phyloP scores from a whole-genome alignment of 768 basidiomycete genomes.

The Phanerodontia chrysosporium region DNA sequence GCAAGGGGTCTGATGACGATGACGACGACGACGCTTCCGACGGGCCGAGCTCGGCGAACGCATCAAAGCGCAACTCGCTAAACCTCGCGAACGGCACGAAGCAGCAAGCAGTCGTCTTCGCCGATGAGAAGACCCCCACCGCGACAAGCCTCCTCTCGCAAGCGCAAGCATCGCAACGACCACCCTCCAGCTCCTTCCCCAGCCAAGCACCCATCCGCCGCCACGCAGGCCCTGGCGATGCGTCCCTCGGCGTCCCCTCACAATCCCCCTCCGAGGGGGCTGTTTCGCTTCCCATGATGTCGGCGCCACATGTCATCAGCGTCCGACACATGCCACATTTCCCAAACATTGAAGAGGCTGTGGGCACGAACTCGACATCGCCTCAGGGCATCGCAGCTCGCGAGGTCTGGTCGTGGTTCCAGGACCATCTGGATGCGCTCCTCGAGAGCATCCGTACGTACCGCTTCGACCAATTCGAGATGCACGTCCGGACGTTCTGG shows the following conservation, averaged over 20 bases:
- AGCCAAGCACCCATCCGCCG: constrained; percentile 75
- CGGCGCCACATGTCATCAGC: constrained; percentile 50
- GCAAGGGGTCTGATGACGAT: constrained; percentile 66
- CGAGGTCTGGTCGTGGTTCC: constrained; percentile 91
- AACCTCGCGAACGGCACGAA: constrained; percentile 62
- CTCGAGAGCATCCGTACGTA: constrained; percentile 73
- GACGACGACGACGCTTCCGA: constrained; percentile 88
- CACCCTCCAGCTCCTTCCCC: constrained; percentile 52
- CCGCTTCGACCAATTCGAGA: constrained; percentile 88
- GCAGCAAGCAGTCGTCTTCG: constrained; percentile 43
- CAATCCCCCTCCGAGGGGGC: constrained; percentile 43
- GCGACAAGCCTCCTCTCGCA: constrained; percentile 73
- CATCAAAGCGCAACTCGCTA: constrained; percentile 73
- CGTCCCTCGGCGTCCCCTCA: constrained; percentile 49
- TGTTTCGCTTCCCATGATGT: constrained; percentile 38
- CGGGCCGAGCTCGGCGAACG: constrained; percentile 54
- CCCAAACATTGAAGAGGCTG: constrained; percentile 82
- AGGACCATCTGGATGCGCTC: constrained; percentile 82
- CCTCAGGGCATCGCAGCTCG: constrained; percentile 75
- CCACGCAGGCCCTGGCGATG: constrained; percentile 54
- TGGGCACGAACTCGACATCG: constrained; percentile 69
- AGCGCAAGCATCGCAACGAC: constrained; percentile 65
- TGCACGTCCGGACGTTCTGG: constrained; percentile 86
- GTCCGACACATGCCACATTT: constrained; percentile 78
- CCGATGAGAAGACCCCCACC: constrained; percentile 83